Evolutionary conservation across 805 yeast genomes (phyloP).

Genomic region (Candida maesae): DNA sequence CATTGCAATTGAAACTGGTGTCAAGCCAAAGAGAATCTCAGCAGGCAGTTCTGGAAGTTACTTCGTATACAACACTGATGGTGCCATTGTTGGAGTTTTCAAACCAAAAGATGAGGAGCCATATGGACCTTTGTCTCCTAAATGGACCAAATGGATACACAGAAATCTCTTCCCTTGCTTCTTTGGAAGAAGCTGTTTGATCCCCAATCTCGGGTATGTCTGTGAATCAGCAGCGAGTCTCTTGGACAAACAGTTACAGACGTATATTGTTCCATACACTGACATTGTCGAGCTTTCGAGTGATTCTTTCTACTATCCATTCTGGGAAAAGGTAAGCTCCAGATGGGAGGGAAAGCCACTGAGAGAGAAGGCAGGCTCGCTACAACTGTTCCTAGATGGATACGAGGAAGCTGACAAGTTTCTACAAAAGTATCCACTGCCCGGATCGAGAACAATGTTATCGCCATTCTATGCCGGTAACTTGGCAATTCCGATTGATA

Average conservation of each 20-base stretch:
- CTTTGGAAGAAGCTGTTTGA: conserved; percentile 68
- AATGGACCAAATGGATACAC: conserved; percentile 79
- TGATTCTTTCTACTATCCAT: conserved; percentile 40
- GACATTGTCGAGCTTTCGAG: conserved; percentile 41
- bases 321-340: conserved; percentile 36
- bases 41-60: conserved; percentile 73
- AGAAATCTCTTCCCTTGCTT: conserved; percentile 73
- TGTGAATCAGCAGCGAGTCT: conserved; percentile 70
- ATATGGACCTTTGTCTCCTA: conserved; percentile 72
- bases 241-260: conserved; percentile 56
- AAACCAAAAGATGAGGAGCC: conserved; percentile 83
- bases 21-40: conserved; percentile 50
- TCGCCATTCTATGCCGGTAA: conserved; percentile 10
- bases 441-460: conserved; percentile 34
- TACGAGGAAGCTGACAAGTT: conserved; percentile 61
- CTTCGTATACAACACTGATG: conserved; percentile 41
- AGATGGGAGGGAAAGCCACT: conserved; percentile 27
- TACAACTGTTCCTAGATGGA: conserved; percentile 57
- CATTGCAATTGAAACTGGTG: conserved; percentile 42
- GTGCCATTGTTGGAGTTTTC: conserved; percentile 53
- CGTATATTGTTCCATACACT: conserved; percentile 63
- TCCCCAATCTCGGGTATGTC: conserved; percentile 69
- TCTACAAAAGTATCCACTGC: conserved; percentile 53
- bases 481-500: neutral
- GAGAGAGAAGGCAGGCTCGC: conserved; percentile 58